Evolutionary conservation across 83 land plant species (phyloP).

Genomic region (Picea mariana): DNA sequence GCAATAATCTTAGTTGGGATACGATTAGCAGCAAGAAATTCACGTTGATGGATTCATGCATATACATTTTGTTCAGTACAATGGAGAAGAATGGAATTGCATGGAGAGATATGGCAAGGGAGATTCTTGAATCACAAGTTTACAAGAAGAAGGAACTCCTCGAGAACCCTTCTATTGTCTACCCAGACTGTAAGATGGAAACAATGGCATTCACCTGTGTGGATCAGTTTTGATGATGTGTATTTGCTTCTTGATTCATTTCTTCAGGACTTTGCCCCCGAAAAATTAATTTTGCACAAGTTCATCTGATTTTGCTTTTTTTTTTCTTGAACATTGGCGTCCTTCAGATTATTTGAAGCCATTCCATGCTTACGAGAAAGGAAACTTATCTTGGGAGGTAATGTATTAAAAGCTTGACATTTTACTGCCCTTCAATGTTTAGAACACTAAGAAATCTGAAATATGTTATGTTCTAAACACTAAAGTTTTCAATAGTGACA

Average conservation of each 20-base stretch:
- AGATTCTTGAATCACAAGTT: conserved; percentile 73
- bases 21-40: too few relatives aligned
- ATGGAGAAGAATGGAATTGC: conserved; percentile 81
- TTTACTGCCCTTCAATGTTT: too few relatives aligned
- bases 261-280: background rate
- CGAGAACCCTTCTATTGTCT: conserved; percentile 56
- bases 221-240: background rate
- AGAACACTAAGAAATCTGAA: too few relatives aligned
- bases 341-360: too few relatives aligned
- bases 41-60: too few relatives aligned
- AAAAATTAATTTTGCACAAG: background rate
- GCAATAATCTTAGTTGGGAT: too few relatives aligned
- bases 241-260: background rate
- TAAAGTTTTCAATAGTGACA: too few relatives aligned
- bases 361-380: too few relatives aligned
- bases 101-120: conserved; percentile 18
- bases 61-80: conserved; percentile 47
- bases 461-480: too few relatives aligned
- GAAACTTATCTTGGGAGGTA: too few relatives aligned
- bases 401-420: too few relatives aligned
- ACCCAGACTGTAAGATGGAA: conserved; percentile 82
- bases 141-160: conserved; percentile 71
- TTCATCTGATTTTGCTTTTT: background rate
- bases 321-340: background rate
- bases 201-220: too few relatives aligned